These are phyloP conservation scores for Sicyos baderoa DNA, from an alignment of 306 rosid genomes.

Conservation along the genomic window DNA sequence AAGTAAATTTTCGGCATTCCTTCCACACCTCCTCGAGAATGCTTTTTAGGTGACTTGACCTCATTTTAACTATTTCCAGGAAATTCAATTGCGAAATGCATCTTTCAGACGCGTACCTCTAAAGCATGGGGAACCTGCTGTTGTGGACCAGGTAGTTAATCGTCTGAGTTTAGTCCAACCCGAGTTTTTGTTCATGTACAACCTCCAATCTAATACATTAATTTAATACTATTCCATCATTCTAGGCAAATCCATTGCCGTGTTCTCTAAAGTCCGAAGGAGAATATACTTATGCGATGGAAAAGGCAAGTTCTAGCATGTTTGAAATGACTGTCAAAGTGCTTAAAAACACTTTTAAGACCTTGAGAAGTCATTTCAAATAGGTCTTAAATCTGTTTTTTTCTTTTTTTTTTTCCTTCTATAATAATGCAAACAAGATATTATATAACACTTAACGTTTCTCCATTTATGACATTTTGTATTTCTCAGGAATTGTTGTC, in stretches of 20 bases:
- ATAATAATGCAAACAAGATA: too few relatives aligned
- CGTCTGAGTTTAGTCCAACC: background rate
- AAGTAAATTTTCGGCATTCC: background rate
- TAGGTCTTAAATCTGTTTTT: background rate
- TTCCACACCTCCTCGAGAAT: background rate
- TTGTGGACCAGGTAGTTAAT: conserved; percentile 7
- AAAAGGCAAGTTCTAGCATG: conserved; percentile 26
- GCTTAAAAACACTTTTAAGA: too few relatives aligned
- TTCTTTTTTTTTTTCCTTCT: too few relatives aligned
- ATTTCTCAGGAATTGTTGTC: conserved; percentile 1
- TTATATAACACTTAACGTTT: background rate
- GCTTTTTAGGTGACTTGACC: background rate
- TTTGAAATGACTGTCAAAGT: too few relatives aligned
- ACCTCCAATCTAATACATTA: conserved; percentile 8
- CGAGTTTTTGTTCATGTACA: background rate
- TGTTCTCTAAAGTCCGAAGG: conserved; percentile 18
- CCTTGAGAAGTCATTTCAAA: too few relatives aligned
- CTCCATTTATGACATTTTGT: background rate
- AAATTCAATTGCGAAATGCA: conserved; percentile 20
- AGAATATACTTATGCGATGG: conserved; percentile 23
- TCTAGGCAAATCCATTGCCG: conserved; percentile 28
- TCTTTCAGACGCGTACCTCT: background rate
- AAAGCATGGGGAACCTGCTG: conserved; percentile 20
- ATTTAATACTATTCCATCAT: conserved; percentile 13
- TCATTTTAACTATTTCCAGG: conserved; percentile 24